A percentile compares a stretch with the other conserved stretches of the same genome.
Evolutionary conservation across 2,329 filamentous ascomycete species (phyloP).

Genomic region (Alternaria hordeiaustralica): DNA sequence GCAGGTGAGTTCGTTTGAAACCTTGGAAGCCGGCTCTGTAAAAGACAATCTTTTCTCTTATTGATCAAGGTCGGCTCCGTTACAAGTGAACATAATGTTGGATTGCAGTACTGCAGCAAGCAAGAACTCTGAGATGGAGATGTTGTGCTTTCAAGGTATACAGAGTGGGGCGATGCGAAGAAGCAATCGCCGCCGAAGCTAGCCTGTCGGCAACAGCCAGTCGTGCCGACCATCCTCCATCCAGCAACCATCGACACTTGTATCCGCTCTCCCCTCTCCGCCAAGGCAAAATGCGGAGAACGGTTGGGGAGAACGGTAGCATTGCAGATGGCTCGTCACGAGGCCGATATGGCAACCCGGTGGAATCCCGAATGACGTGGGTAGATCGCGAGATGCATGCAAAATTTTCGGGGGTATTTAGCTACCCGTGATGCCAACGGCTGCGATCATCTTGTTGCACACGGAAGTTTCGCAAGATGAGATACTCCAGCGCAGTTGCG

Average conservation of each 20-base stretch:
- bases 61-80: background rate
- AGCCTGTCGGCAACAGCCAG: background rate
- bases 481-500: conserved; percentile 2
- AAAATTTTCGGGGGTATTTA: background rate
- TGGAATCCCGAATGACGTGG: conserved; percentile 3
- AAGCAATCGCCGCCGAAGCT: background rate
- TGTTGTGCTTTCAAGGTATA: background rate
- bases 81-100: background rate
- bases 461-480: conserved; percentile 8
- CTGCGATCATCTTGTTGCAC: background rate
- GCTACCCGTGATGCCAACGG: background rate
- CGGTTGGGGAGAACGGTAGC: conserved; percentile 12
- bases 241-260: background rate
- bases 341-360: background rate
- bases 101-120: background rate
- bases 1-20: background rate
- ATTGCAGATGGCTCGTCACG: conserved; percentile 17
- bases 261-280: conserved; percentile 16
- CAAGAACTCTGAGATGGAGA: background rate
- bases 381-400: background rate
- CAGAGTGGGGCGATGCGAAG: background rate
- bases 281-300: conserved; percentile 24
- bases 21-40: background rate
- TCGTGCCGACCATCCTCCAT: background rate
- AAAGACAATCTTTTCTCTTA: too few species aligned